Base-by-base conservation (phyloP, 2,329 filamentous ascomycete genomes). In the Phaeosphaeria sp. region DNA sequence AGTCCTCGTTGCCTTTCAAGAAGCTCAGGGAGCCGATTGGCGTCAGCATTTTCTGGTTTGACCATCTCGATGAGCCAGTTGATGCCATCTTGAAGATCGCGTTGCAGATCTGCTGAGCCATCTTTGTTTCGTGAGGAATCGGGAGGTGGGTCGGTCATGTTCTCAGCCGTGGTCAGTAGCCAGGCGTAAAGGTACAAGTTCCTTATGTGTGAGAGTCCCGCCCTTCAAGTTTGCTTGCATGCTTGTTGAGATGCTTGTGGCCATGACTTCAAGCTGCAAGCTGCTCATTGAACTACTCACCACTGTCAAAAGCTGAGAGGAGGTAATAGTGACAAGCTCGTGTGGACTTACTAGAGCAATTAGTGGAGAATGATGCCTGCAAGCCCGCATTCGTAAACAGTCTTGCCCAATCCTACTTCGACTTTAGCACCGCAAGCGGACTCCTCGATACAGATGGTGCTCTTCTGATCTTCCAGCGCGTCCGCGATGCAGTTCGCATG, bases 311-410 rank as follows among this genome's bases (percentile, higher is more conserved):
- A 6, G 25, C 25, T 30, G 25, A 30, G 25, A n/a, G n/a, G n/a
- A n/a, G n/a, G n/a, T n/a, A n/a, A n/a, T n/a, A n/a, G n/a, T n/a
- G n/a, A n/a, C n/a, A n/a, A n/a, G n/a, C n/a, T n/a, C n/a, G n/a
- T n/a, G n/a, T n/a, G n/a, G n/a, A n/a, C n/a, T n/a, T n/a, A n/a
- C n/a, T n/a, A n/a, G n/a, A n/a, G n/a, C n/a, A n/a, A n/a, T n/a
- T n/a, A n/a, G n/a, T n/a, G n/a, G n/a, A 20, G 30, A 51, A 21
- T 51, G 33, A 30, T 51, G 49, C 3, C 49, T 39, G 30, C 49
- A 51, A 7, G 13, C 17, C 11, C n/a, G 11, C 17, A 51, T 20
- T 10, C n/a, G 42, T 17, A 51, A 13, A n/a, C 49, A 44, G 1
- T 33, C 6, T 18, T 21, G 18, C 20, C 20, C 6, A 13, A 6